Evolutionary conservation across 805 yeast genomes (phyloP), one percentile per base, ranked within the genome.

Genomic region (Ogataea pignaliae): DNA sequence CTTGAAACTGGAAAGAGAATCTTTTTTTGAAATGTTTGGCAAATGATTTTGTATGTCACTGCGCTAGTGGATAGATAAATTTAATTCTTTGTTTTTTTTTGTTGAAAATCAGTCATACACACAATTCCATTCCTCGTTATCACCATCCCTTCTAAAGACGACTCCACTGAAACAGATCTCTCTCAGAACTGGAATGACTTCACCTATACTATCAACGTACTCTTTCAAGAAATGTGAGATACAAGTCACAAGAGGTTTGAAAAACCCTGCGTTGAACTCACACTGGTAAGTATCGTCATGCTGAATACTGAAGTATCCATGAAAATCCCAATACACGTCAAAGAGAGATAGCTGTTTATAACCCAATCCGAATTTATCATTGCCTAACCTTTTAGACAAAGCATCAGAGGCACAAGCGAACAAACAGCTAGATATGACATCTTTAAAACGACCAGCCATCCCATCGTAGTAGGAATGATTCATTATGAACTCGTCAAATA

Each of bases 401-500:
- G 66, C 65, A 36, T 71, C 72, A 7, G 79, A 76, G 21, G 78
- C 70, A 15, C 75, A 67, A 28, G 77, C 80, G 52, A 83, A 72
- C 42, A 83, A 61, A 10, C 76, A 72, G 4, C 80, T 75, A 0
- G 85, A 75, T 26, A 79, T 76, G 55, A 85, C 66, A 52, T 85
- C 93, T 45, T 73, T 78, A 59, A 71, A 78, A 10, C 65, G 66
- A 0, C 73, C 74, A 8, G 67, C 66, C 2, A 64, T 57, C 5
- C 59, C 59, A 46, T 76, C 77, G 53, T 72, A 81, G 57, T 78
- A 80, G 40, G 76, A 78, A 55, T 85, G 95, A 39, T 75, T 71
- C 73, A 81, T 74, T 39, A 85, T 60, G 51, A 72, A 84, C 13
- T 74, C 69, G 52, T 85, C 95, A 40, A 81, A 68, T 10, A 74